Percentiles rank a stretch among this genome's conserved stretches.
Conservation (phyloP, 2,329 filamentous ascomycete species). For the Penicillium olsonii region DNA sequence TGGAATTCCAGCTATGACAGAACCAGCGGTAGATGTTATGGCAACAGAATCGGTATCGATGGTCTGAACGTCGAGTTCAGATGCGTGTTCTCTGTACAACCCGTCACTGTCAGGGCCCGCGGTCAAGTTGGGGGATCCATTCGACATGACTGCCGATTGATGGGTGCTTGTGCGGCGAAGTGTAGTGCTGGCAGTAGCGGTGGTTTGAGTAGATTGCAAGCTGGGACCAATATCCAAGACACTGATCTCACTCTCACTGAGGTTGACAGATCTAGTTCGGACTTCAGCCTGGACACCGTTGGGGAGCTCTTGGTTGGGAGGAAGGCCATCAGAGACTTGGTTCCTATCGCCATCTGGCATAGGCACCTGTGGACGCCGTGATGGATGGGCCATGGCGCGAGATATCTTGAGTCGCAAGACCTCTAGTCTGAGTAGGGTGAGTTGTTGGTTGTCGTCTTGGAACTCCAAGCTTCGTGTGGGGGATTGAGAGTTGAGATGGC, state of each 20-base stretch:
- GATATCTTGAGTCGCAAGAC: neutral
- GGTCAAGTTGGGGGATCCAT: neutral
- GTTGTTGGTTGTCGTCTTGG: neutral
- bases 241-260: conserved; percentile 30
- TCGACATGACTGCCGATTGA: neutral
- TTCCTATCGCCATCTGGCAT: too few relatives aligned
- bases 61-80: neutral
- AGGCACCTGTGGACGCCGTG: too few relatives aligned
- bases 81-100: neutral
- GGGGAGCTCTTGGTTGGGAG: neutral
- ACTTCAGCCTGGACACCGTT: neutral
- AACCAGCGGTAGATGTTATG: conserved; percentile 13
- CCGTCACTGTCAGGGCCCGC: neutral
- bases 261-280: neutral
- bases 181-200: neutral
- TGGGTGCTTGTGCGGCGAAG: neutral
- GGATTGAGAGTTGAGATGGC: neutral
- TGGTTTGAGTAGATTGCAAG: neutral
- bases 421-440: neutral
- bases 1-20: conserved; percentile 5
- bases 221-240: conserved; percentile 27
- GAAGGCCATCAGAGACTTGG: neutral
- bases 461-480: neutral
- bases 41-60: conserved; percentile 8
- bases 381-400: neutral